Conservation (phyloP, 305 asterid species). For the Galium porrigens region DNA sequence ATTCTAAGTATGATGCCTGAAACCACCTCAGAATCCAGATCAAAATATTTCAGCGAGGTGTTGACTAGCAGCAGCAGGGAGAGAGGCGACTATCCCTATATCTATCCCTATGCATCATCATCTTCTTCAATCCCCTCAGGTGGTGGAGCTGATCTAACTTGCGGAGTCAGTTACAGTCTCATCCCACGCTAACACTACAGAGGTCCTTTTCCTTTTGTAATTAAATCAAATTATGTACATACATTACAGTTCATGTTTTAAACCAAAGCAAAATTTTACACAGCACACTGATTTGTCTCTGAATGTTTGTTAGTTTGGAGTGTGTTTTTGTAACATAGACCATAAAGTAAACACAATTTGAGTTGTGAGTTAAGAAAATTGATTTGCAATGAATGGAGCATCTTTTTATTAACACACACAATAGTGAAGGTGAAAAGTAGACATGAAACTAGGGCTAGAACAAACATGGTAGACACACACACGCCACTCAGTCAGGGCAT, state of each 20-base stretch:
- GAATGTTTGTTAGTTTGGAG: too few relatives aligned
- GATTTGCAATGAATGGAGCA: too few relatives aligned
- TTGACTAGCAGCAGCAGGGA: background rate
- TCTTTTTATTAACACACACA: background rate
- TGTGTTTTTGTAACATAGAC: too few relatives aligned
- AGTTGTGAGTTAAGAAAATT: too few relatives aligned
- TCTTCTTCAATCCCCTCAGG: constrained; percentile 31
- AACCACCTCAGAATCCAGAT: constrained; percentile 21
- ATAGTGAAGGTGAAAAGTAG: too few relatives aligned
- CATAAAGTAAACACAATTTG: too few relatives aligned
- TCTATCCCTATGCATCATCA: constrained; percentile 15
- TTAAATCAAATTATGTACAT: background rate
- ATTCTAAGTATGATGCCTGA: constrained; percentile 36
- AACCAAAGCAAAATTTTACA: too few relatives aligned
- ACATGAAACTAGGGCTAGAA: background rate
- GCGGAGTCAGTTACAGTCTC: constrained; percentile 36
- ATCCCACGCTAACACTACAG: constrained; percentile 38
- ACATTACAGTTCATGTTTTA: background rate
- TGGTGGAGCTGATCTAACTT: constrained; percentile 48
- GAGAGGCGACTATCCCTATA: constrained; percentile 9
- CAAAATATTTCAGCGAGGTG: constrained; percentile 6
- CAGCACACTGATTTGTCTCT: background rate
- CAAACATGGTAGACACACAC: background rate
- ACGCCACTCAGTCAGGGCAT: background rate
- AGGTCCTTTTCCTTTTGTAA: background rate